These are phyloP conservation scores for Sodiomyces alkalinus DNA, from an alignment of 2,329 filamentous ascomycete species.

Conservation along the genomic window DNA sequence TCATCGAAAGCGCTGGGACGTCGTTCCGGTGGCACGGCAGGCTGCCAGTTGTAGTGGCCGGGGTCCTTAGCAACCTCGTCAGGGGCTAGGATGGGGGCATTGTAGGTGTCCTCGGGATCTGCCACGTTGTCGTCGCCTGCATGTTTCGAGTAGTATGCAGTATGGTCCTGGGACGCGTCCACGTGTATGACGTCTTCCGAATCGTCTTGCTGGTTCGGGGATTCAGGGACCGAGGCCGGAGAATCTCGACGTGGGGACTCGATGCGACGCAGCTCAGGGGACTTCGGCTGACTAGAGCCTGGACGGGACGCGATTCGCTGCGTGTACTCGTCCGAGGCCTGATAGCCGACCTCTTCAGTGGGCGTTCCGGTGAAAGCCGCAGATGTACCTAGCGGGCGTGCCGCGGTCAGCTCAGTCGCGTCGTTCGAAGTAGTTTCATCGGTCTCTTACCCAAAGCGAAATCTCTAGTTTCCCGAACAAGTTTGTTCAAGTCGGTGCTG, in stretches of 20 bases:
- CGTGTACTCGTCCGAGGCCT: slow-evolving; percentile 71
- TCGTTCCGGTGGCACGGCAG: slow-evolving; percentile 67
- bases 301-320: slow-evolving; percentile 57
- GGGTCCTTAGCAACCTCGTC: slow-evolving; percentile 73
- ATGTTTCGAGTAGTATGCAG: slow-evolving; percentile 14
- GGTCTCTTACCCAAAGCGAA: slow-evolving; percentile 30
- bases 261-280: slow-evolving; percentile 19
- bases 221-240: slow-evolving; percentile 12
- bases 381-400: slow-evolving; percentile 45
- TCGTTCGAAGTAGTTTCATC: not conserved
- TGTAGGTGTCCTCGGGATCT: slow-evolving; percentile 43
- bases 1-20: slow-evolving; percentile 43
- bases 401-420: slow-evolving; percentile 10
- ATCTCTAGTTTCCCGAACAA: slow-evolving; percentile 58
- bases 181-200: slow-evolving; percentile 60
- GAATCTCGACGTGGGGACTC: slow-evolving; percentile 16
- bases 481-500: slow-evolving; percentile 77
- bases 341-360: slow-evolving; percentile 79
- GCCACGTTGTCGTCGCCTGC: slow-evolving; percentile 17
- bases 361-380: slow-evolving; percentile 56
- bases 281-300: slow-evolving; percentile 15
- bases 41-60: slow-evolving; percentile 52
- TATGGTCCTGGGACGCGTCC: slow-evolving; percentile 43
- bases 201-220: slow-evolving; percentile 17
- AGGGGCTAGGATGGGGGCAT: slow-evolving; percentile 70